Conservation (phyloP, 1,284 basidiomycete genomes). For the Coriolopsis trogii region DNA sequence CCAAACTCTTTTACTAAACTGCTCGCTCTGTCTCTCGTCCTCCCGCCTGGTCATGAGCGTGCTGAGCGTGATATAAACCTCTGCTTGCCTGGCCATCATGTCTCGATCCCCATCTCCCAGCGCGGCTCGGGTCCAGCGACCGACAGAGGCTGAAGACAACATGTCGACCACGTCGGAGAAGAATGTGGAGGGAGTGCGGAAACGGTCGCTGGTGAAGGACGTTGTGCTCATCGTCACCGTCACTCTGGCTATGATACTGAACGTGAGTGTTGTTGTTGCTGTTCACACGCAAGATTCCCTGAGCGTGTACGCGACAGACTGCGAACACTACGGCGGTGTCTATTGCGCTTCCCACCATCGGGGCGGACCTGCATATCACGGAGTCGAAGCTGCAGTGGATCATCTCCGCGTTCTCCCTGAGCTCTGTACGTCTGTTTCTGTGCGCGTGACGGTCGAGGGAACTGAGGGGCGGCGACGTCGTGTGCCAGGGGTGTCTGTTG, state of each 20-base stretch:
- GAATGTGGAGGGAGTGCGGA: not conserved
- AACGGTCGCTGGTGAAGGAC: slow-evolving; percentile 12
- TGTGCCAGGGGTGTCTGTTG: slow-evolving; percentile 56
- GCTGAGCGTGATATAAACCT: too few species aligned
- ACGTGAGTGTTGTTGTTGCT: slow-evolving; percentile 28
- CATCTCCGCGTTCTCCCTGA: slow-evolving; percentile 55
- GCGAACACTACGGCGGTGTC: slow-evolving; percentile 37
- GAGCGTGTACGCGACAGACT: slow-evolving; percentile 27
- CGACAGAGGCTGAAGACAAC: not conserved
- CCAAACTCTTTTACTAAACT: too few species aligned
- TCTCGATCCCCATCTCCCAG: too few species aligned
- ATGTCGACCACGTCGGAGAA: slow-evolving; percentile 1
- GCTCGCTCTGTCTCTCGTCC: too few species aligned
- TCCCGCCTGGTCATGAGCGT: too few species aligned
- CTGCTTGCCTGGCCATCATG: too few species aligned
- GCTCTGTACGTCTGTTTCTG: slow-evolving; percentile 37
- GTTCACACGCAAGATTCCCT: not conserved
- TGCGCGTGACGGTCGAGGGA: not conserved
- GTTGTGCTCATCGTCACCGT: slow-evolving; percentile 33
- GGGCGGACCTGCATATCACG: slow-evolving; percentile 46
- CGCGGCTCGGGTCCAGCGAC: not conserved
- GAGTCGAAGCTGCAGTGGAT: slow-evolving; percentile 60
- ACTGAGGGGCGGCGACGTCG: not conserved
- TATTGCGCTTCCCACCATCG: slow-evolving; percentile 59
- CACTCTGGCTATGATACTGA: slow-evolving; percentile 38